A percentile compares a stretch with the other conserved stretches of the same genome.
Evolutionary conservation across 176 grass and related monocot species (phyloP).

Genomic region (Luzula sylvatica): DNA sequence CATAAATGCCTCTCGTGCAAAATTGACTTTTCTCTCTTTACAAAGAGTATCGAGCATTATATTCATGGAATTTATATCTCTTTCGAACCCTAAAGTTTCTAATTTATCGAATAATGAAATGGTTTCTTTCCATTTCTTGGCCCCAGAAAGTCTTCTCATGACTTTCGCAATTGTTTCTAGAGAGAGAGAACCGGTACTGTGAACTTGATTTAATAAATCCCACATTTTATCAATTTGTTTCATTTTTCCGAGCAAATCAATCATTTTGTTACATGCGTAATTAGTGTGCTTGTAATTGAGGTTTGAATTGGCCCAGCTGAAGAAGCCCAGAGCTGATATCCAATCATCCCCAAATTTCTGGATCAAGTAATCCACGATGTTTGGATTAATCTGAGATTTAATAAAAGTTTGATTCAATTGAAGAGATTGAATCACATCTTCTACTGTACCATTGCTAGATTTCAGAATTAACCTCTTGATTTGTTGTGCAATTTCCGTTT

Average conservation of each 20-base stretch:
- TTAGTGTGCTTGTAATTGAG: constrained; percentile 43
- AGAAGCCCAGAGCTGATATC: constrained; percentile 70
- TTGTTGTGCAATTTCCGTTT: constrained; percentile 18
- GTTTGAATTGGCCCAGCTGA: constrained; percentile 55
- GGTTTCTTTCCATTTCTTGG: constrained; percentile 58
- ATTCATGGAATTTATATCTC: constrained; percentile 65
- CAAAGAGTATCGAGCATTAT: constrained; percentile 67
- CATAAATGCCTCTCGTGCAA: constrained; percentile 43
- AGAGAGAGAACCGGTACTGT: constrained; percentile 31
- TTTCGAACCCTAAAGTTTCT: constrained; percentile 52
- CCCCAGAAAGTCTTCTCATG: constrained; percentile 72
- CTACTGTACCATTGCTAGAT: constrained; percentile 29
- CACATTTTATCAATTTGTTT: constrained; percentile 61
- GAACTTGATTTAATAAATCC: constrained; percentile 56
- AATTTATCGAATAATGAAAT: constrained; percentile 48
- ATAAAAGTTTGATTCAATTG: constrained; percentile 27
- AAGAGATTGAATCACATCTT: constrained; percentile 48
- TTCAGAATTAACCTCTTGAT: constrained; percentile 46
- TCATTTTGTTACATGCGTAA: constrained; percentile 52
- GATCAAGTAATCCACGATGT: constrained; percentile 54
- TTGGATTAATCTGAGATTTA: constrained; percentile 27
- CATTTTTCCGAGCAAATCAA: constrained; percentile 88
- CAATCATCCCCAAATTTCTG: constrained; percentile 66
- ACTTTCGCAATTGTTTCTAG: constrained; percentile 54
- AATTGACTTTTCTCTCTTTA: constrained; percentile 67